Evolutionary conservation across 352 stramenopile species (phyloP), one percentile per base, ranked within the genome.

Genomic region (Pelagophyceae sp.): DNA sequence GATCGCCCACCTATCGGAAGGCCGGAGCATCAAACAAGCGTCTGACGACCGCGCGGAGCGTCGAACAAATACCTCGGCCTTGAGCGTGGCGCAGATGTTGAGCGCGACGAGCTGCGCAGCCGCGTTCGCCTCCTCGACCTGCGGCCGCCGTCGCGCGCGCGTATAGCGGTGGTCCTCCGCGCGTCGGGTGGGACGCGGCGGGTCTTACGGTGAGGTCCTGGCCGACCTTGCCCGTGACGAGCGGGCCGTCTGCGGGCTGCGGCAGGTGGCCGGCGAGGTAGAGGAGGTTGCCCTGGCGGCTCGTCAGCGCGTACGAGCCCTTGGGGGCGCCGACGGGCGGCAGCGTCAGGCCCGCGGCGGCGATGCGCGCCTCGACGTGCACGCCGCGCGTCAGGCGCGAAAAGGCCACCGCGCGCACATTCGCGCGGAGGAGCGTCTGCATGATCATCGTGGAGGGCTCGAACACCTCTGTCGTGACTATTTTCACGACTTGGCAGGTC

Each of bases 61-160:
- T 23, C 45, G 45, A 11, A n/a, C n/a, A n/a, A n/a, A n/a, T n/a
- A 54, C 45, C 83, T 87, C 85, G 87, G 86, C 85, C 84, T 97
- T 93, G 76, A 98, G 83, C 15, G 93, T 96, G 50, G 90, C 90
- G 50, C 96, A 84, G 61, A 97, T 82, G 81, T 91, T 95, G 29
- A 97, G 86, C 64, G 90, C 92, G 79, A 93, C 87, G 82, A 90
- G 86, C 79, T 93, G 86, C 6, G 93, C 92, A 38, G 90, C 92
- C 61, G 94, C 88, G 83, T 96, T 96, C 51, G 87, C 93, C 81
- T 97, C 77, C 79, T 97, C 90, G 0, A 86, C 87, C 15, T 88
- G 94, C 67, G 23, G 23, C 11, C 45, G 45, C 11, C 45, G 45
- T 54, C 11, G 11, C 23, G 45, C 11, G 95, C 72, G 45, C 11